These are phyloP conservation scores for Ajuga chamaepitys DNA, from an alignment of 257 asterid genomes.

Conservation along the genomic window DNA sequence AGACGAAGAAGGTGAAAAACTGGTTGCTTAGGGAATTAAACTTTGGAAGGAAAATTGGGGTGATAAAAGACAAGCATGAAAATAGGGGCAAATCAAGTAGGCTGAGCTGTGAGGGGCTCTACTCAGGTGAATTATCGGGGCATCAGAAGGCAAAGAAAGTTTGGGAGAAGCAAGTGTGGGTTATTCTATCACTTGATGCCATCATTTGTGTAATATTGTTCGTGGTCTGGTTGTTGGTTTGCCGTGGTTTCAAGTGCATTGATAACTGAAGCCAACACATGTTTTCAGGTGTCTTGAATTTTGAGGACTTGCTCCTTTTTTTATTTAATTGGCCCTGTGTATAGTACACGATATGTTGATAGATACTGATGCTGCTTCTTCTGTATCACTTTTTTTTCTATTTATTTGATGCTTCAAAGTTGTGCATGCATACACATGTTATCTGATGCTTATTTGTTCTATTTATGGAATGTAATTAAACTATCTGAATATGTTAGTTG, in stretches of 20 bases:
- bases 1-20: slow-evolving; percentile 38
- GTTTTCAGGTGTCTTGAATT: slow-evolving; percentile 4
- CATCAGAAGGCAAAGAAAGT: slow-evolving; percentile 55
- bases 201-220: slow-evolving; percentile 61
- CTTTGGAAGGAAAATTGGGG: slow-evolving; percentile 22
- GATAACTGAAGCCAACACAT: slow-evolving; percentile 42
- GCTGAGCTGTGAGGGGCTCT: slow-evolving; percentile 32
- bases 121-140: slow-evolving; percentile 36
- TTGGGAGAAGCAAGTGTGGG: slow-evolving; percentile 91
- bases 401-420: not conserved
- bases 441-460: not conserved
- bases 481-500: not conserved
- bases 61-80: slow-evolving; percentile 20
- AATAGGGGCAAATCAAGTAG: slow-evolving; percentile 21
- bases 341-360: slow-evolving; percentile 5
- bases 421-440: slow-evolving; percentile 10
- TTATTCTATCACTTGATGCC: slow-evolving; percentile 65
- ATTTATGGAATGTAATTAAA: not conserved
- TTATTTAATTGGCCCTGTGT: slow-evolving; percentile 1
- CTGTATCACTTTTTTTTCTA: not conserved
- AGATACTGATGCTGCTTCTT: slow-evolving; percentile 2
- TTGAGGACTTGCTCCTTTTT: slow-evolving; percentile 9
- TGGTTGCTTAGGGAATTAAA: slow-evolving; percentile 27
- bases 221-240: slow-evolving; percentile 76
- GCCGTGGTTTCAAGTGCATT: slow-evolving; percentile 83